Evolutionary conservation across 23 red algal genomes (phyloP).

Genomic region (Gracilariopsis chorda): DNA sequence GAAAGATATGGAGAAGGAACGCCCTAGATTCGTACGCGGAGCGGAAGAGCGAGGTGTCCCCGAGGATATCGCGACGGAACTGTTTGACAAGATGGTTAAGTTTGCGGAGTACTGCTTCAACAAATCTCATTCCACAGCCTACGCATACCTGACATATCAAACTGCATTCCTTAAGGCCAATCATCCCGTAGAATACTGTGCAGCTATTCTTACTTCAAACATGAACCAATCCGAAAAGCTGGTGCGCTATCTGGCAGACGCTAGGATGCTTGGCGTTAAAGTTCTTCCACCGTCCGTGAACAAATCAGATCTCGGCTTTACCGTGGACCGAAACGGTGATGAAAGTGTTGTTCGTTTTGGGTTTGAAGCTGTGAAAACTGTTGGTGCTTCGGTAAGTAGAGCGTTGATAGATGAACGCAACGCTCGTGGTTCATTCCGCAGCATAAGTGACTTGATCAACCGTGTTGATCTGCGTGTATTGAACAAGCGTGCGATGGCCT

Average conservation of each 20-base stretch:
- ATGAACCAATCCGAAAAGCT: conserved; percentile 70
- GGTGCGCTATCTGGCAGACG: conserved; percentile 73
- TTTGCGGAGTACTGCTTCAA: conserved; percentile 99
- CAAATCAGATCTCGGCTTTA: conserved; percentile 64
- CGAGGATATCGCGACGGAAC: conserved; percentile 31
- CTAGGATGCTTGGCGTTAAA: conserved; percentile 28
- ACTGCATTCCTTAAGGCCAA: conserved; percentile 95
- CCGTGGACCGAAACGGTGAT: conserved; percentile 26
- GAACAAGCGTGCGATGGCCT: conserved; percentile 77
- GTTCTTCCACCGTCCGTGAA: conserved; percentile 75
- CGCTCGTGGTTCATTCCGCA: conserved; percentile 51
- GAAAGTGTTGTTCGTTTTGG: conserved; percentile 58
- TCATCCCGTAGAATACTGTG: conserved; percentile 85
- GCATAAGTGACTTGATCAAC: conserved; percentile 69
- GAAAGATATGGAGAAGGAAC: conserved; percentile 88
- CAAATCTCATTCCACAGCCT: conserved; percentile 95
- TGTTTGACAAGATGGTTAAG: conserved; percentile 86
- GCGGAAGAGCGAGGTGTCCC: conserved; percentile 49
- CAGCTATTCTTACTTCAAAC: conserved; percentile 77
- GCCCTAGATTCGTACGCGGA: conserved; percentile 73
- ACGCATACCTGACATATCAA: conserved; percentile 92
- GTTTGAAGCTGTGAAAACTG: conserved; percentile 86
- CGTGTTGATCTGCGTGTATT: conserved; percentile 69
- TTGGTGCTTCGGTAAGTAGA: conserved; percentile 64
- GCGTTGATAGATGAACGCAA: conserved; percentile 73